These are phyloP conservation scores for Diaporthe amygdali DNA, from an alignment of 2,329 filamentous ascomycete genomes.

Conservation along the genomic window DNA sequence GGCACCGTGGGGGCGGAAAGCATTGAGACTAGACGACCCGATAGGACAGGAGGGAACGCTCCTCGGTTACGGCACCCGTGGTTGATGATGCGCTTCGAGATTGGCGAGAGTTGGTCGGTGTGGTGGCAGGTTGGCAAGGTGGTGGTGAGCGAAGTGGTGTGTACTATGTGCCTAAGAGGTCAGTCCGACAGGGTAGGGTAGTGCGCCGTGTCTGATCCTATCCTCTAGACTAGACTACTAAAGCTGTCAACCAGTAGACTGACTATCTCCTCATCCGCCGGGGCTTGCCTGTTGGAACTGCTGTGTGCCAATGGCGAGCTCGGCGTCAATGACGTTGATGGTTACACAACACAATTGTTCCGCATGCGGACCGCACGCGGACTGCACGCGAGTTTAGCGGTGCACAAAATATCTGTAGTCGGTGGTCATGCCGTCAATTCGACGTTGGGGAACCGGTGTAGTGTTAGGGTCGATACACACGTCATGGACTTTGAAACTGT, in stretches of 20 bases:
- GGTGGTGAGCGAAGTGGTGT: neutral
- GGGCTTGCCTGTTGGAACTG: neutral
- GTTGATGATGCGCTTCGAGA: neutral
- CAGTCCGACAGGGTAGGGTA: neutral
- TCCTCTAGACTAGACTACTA: neutral
- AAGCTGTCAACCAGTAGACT: neutral
- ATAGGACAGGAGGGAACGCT: neutral
- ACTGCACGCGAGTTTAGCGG: neutral
- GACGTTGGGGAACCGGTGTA: neutral
- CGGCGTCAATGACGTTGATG: slow-evolving; percentile 8
- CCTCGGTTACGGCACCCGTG: neutral
- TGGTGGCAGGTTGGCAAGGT: neutral
- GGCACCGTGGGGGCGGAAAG: neutral
- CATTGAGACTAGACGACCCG: neutral
- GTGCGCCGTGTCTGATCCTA: neutral
- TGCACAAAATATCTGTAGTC: too few relatives aligned
- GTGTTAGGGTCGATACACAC: neutral
- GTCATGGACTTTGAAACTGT: neutral
- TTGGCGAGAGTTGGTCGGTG: neutral
- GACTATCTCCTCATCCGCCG: neutral
- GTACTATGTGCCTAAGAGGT: too few relatives aligned
- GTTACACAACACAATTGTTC: slow-evolving; percentile 6
- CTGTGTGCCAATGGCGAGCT: neutral
- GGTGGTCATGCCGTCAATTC: neutral
- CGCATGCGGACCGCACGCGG: neutral